Evolutionary conservation across 805 yeast species (phyloP).

Genomic region (Candida glaebosa): DNA sequence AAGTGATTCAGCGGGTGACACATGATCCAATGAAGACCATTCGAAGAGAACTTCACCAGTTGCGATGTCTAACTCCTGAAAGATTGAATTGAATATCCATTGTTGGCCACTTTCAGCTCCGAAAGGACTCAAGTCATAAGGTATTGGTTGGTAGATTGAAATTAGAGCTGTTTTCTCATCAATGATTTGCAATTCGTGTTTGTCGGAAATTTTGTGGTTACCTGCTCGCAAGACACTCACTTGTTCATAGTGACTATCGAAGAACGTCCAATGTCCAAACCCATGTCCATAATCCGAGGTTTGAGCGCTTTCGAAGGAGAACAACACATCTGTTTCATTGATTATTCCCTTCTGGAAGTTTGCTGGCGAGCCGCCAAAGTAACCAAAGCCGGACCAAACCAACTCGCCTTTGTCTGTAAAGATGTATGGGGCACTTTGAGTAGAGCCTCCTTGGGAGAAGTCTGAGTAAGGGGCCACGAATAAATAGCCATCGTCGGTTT

Average conservation of each 20-base stretch:
- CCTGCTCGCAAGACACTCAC: slow-evolving; percentile 31
- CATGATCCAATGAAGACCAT: slow-evolving; percentile 31
- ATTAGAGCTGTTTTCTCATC: slow-evolving; percentile 26
- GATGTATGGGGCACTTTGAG: slow-evolving; percentile 35
- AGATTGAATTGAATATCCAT: slow-evolving; percentile 32
- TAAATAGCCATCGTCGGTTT: neutral
- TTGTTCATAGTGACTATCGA: slow-evolving; percentile 26
- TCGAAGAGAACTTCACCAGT: slow-evolving; percentile 34
- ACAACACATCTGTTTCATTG: slow-evolving; percentile 23
- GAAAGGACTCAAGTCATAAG: slow-evolving; percentile 23
- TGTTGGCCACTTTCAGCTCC: slow-evolving; percentile 23
- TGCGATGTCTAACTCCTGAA: slow-evolving; percentile 34
- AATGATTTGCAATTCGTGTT: slow-evolving; percentile 33
- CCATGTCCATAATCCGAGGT: slow-evolving; percentile 24
- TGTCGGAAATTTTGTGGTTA: slow-evolving; percentile 28
- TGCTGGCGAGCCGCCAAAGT: slow-evolving; percentile 28
- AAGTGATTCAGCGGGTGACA: slow-evolving; percentile 29
- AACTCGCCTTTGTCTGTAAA: slow-evolving; percentile 31
- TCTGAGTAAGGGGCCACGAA: neutral
- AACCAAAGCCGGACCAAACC: slow-evolving; percentile 35
- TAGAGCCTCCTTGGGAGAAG: slow-evolving; percentile 15
- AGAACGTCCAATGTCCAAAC: slow-evolving; percentile 29
- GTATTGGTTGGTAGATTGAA: slow-evolving; percentile 31
- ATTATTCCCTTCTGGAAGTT: slow-evolving; percentile 26
- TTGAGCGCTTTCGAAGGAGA: slow-evolving; percentile 33